These are phyloP conservation scores for Ophiocordyceps polyrhachis-furcata DNA, from an alignment of 2,329 filamentous ascomycete species.

Conservation along the genomic window DNA sequence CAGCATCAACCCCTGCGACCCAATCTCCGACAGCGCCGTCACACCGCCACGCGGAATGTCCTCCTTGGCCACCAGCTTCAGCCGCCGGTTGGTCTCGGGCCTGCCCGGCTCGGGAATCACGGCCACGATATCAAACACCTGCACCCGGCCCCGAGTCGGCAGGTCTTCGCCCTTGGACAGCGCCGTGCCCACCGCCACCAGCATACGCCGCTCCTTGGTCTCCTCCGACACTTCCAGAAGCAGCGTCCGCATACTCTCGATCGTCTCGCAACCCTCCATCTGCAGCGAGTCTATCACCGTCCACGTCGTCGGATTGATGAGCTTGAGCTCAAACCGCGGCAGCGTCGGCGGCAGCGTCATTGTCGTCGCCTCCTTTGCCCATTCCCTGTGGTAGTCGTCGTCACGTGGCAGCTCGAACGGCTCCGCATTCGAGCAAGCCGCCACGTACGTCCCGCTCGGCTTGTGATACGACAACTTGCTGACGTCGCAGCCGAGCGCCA, in stretches of 20 bases:
- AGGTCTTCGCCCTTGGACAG: slow-evolving; percentile 81
- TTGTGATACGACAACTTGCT: slow-evolving; percentile 60
- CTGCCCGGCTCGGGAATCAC: slow-evolving; percentile 78
- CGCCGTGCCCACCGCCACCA: slow-evolving; percentile 73
- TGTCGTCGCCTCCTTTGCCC: slow-evolving; percentile 55
- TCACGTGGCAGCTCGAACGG: slow-evolving; percentile 75
- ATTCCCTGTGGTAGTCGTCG: slow-evolving; percentile 66
- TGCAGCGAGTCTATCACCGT: slow-evolving; percentile 57
- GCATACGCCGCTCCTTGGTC: slow-evolving; percentile 66
- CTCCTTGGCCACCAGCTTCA: slow-evolving; percentile 77
- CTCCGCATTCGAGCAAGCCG: slow-evolving; percentile 48
- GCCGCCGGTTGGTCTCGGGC: slow-evolving; percentile 67
- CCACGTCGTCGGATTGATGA: slow-evolving; percentile 64
- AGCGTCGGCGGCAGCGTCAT: slow-evolving; percentile 41
- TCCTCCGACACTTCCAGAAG: slow-evolving; percentile 81
- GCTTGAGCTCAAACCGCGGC: slow-evolving; percentile 54
- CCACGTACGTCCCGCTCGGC: slow-evolving; percentile 54
- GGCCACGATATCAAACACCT: slow-evolving; percentile 78
- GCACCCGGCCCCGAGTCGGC: slow-evolving; percentile 65
- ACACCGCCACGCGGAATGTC: slow-evolving; percentile 84
- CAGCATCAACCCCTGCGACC: slow-evolving; percentile 72
- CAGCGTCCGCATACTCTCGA: slow-evolving; percentile 68
- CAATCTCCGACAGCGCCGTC: slow-evolving; percentile 68
- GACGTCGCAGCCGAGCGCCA: slow-evolving; percentile 51
- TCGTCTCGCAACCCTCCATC: slow-evolving; percentile 55